These are phyloP conservation scores for Trichophyton schoenleinii DNA, from an alignment of 2,329 filamentous ascomycete species.

Conservation along the genomic window DNA sequence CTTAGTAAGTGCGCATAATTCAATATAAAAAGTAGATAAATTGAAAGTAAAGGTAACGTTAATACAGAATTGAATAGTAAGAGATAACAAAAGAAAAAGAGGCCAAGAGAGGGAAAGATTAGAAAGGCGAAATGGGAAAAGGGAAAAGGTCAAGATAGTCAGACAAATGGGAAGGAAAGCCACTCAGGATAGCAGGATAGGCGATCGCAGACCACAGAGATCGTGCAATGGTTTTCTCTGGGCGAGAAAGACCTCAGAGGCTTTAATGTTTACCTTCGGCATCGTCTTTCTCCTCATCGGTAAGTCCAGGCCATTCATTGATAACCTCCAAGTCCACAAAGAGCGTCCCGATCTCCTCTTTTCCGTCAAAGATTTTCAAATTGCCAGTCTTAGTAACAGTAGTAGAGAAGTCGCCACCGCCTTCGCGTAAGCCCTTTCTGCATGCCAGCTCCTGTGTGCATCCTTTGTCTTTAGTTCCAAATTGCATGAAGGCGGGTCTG, in stretches of 20 bases:
- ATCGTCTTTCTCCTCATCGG: not conserved
- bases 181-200: not conserved
- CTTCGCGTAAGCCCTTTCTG: not conserved
- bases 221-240: too few species aligned
- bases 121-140: not conserved
- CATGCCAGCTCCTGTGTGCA: not conserved
- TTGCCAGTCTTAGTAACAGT: not conserved
- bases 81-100: not conserved
- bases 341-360: not conserved
- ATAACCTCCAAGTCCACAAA: not conserved
- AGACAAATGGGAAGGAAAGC: not conserved
- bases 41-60: not conserved
- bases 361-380: not conserved
- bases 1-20: not conserved
- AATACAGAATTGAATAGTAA: not conserved
- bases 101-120: not conserved
- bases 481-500: not conserved
- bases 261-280: not conserved
- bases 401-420: not conserved
- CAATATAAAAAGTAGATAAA: not conserved
- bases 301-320: not conserved
- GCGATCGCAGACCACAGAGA: not conserved
- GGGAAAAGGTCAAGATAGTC: not conserved
- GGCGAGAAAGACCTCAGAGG: too few species aligned
- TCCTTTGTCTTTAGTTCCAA: constrained; percentile 5